phyloP scores from a whole-genome alignment of 169 alveolate genomes.

The Cryptosporidium ubiquitum region DNA sequence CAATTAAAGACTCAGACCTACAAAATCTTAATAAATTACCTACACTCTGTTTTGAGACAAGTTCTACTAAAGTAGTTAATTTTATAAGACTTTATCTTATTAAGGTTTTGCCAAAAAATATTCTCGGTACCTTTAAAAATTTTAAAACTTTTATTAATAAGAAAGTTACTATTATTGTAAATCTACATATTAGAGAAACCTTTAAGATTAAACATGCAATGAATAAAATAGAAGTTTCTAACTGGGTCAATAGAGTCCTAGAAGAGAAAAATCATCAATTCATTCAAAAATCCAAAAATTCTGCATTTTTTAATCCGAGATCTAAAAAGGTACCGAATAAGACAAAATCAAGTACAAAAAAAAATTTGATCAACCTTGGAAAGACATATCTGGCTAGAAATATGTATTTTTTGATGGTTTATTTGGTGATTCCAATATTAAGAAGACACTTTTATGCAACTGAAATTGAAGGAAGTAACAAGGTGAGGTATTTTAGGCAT shows the following conservation, averaged over 20 bases:
- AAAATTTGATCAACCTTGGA: neutral
- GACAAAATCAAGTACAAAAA: neutral
- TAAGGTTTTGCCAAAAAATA: constrained; percentile 18
- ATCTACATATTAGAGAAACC: constrained; percentile 56
- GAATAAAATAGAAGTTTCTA: constrained; percentile 46
- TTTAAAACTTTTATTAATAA: constrained; percentile 32
- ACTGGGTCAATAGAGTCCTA: constrained; percentile 26
- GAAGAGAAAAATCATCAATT: neutral
- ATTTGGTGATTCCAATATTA: constrained; percentile 46
- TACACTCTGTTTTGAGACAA: constrained; percentile 20
- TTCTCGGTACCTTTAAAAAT: constrained; percentile 38
- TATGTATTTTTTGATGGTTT: constrained; percentile 31
- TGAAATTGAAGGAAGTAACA: constrained; percentile 55
- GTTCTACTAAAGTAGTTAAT: constrained; percentile 4
- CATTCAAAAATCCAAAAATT: neutral
- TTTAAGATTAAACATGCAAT: constrained; percentile 34
- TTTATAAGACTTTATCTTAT: constrained; percentile 27
- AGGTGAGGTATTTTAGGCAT: constrained; percentile 43
- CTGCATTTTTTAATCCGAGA: neutral
- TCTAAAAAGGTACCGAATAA: neutral
- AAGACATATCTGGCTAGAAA: constrained; percentile 54
- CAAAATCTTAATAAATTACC: constrained; percentile 27
- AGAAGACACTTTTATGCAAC: constrained; percentile 67
- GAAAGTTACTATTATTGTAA: constrained; percentile 35
- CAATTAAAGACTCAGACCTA: constrained; percentile 13